Base-by-base conservation (phyloP, 768 basidiomycete species). In the Phaffia tasmanica region DNA sequence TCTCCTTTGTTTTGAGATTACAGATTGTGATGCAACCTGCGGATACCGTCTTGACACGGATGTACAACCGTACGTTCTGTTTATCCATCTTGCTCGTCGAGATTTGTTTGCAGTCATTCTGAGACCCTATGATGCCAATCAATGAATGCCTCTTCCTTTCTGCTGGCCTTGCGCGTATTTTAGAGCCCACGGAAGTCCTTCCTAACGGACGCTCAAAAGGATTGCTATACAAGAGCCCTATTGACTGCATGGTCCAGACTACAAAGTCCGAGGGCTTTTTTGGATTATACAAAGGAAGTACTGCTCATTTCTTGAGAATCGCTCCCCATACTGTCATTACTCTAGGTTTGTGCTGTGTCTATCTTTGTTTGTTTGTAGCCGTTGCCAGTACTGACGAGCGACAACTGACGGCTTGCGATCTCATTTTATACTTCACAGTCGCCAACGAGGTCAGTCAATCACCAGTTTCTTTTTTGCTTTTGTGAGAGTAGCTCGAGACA, bases 281-380 rank as follows among this genome's bases (percentile, higher is more conserved):
- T 27, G 95, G 90, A n/a, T 89, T 87, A 87, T 99, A 99, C 79
- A 97, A 97, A 80, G 93, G 90, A 90, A 88, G 94, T 51, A 90
- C 51, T 18, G 63, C 62, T 48, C 67, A 68, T 21, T 35, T 63
- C 47, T 48, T 93, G 72, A 83, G 92, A 48, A 94, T 94, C 73
- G 88, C 87, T 19, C 93, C 91, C 42, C 89, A 92, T 76, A 92
- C 92, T 14, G 72, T 71, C 25, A 27, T 47, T 67, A 58, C 21
- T 32, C 21, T 58, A 29, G 30, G 30, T 23, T 25, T 21, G 57
- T n/a, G 30, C 8, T n/a, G 7, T 9, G 21, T 58, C n/a, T 16
- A 27, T 27, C 53, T 54, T 54, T 54, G 1, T 30, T 32, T 32
- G 35, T 42, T 42, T 42, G 35, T 11, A 42, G 35, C 35, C 35